These are phyloP conservation scores for Sclerotinia subarctica DNA, from an alignment of 2,329 filamentous ascomycete species.

Conservation along the genomic window DNA sequence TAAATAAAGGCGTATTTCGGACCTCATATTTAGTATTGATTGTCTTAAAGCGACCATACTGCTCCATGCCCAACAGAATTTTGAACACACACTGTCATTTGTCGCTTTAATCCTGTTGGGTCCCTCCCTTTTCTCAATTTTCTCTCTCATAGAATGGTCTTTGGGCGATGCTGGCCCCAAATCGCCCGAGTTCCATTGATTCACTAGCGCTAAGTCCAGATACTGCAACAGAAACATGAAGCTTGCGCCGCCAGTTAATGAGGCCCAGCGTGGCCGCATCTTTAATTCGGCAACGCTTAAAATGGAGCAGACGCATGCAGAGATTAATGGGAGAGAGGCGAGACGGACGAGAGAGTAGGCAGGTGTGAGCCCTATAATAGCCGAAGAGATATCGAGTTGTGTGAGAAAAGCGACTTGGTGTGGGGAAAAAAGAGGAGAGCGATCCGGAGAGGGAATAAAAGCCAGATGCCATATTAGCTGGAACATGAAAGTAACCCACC, in stretches of 20 bases:
- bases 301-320: neutral
- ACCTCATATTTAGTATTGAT: neutral
- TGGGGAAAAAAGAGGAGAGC: neutral
- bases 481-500: too few relatives aligned
- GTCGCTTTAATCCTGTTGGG: too few relatives aligned
- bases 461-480: too few relatives aligned
- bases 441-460: too few relatives aligned
- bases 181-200: neutral
- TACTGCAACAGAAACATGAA: neutral
- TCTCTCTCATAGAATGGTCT: neutral
- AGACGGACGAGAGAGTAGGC: neutral
- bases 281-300: neutral
- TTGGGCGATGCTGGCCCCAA: neutral
- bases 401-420: neutral
- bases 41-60: constrained; percentile 5
- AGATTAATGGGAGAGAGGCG: neutral
- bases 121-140: neutral
- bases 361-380: neutral
- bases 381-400: neutral
- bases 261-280: neutral
- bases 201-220: neutral
- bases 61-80: neutral
- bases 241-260: constrained; percentile 3
- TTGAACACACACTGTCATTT: too few relatives aligned
- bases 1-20: neutral